Conservation (phyloP, 768 basidiomycete genomes). For the Leccinum obscurum region DNA sequence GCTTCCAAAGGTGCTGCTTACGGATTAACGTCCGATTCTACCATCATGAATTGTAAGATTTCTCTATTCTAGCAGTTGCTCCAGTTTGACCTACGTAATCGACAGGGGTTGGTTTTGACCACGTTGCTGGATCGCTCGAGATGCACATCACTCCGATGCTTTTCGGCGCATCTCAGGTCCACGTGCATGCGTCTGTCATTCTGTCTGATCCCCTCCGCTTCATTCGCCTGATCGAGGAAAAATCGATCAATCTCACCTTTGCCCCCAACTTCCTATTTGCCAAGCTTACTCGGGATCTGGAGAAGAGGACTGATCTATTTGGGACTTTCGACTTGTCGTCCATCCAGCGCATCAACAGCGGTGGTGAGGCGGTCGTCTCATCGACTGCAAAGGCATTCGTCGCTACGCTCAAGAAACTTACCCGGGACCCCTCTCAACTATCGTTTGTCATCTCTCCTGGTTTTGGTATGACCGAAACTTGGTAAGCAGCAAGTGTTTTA, state of each 20-base stretch:
- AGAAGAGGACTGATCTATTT: slow-evolving; percentile 15
- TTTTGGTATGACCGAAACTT: slow-evolving; percentile 22
- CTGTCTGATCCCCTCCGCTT: slow-evolving; percentile 14
- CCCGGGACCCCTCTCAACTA: slow-evolving; percentile 10
- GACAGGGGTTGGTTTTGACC: slow-evolving; percentile 40
- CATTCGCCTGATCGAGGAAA: slow-evolving; percentile 33
- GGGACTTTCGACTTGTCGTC: slow-evolving; percentile 31
- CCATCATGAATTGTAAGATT: slow-evolving; percentile 33
- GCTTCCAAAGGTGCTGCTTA: background rate
- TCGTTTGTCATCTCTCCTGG: slow-evolving; percentile 30
- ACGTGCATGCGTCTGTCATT: slow-evolving; percentile 17
- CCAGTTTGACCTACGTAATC: background rate
- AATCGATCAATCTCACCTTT: slow-evolving; percentile 26
- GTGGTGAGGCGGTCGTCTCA: background rate
- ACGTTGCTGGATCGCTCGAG: slow-evolving; percentile 41
- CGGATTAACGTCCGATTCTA: background rate
- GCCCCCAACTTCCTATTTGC: background rate
- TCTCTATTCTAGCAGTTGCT: background rate
- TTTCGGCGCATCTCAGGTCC: slow-evolving; percentile 25
- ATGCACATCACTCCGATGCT: slow-evolving; percentile 36
- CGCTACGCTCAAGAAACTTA: slow-evolving; percentile 27
- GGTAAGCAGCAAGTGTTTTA: background rate
- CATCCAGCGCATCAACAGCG: background rate
- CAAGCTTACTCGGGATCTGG: background rate
- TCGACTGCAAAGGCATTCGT: slow-evolving; percentile 37